phyloP scores from a whole-genome alignment of 2,329 filamentous ascomycete species.

The Ophiostoma montium region DNA sequence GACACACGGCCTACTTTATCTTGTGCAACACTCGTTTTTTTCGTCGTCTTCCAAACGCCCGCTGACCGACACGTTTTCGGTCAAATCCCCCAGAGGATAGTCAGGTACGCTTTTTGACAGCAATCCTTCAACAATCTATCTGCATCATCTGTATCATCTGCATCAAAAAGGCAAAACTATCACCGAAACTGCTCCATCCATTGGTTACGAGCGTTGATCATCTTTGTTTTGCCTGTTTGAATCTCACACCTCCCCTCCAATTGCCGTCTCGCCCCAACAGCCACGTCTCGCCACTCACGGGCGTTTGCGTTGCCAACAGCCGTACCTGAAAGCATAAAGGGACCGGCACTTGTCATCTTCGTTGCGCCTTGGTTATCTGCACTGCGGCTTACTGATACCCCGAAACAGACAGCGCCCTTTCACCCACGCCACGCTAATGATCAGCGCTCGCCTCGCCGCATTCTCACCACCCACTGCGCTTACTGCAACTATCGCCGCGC shows the following conservation, averaged over 20 bases:
- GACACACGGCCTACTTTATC: neutral
- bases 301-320: too few relatives aligned
- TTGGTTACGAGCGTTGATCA: too few relatives aligned
- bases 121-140: neutral
- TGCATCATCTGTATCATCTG: neutral
- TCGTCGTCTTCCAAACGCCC: neutral
- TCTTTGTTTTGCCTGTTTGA: too few relatives aligned
- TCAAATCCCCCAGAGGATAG: neutral
- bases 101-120: neutral
- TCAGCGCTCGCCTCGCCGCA: neutral
- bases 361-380: neutral
- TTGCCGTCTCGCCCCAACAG: too few relatives aligned
- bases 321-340: too few relatives aligned
- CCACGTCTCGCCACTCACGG: too few relatives aligned
- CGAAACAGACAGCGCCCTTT: neutral
- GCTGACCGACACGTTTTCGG: neutral
- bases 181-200: too few relatives aligned
- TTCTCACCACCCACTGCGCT: neutral
- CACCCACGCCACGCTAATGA: too few relatives aligned
- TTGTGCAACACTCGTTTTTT: neutral
- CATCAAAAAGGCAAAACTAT: too few relatives aligned
- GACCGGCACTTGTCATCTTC: too few relatives aligned
- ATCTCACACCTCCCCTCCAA: too few relatives aligned
- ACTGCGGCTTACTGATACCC: slow-evolving; percentile 6
- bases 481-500: neutral